These are phyloP conservation scores for Pinus albicaulis DNA, from an alignment of 75 land plant genomes.

Conservation along the genomic window DNA sequence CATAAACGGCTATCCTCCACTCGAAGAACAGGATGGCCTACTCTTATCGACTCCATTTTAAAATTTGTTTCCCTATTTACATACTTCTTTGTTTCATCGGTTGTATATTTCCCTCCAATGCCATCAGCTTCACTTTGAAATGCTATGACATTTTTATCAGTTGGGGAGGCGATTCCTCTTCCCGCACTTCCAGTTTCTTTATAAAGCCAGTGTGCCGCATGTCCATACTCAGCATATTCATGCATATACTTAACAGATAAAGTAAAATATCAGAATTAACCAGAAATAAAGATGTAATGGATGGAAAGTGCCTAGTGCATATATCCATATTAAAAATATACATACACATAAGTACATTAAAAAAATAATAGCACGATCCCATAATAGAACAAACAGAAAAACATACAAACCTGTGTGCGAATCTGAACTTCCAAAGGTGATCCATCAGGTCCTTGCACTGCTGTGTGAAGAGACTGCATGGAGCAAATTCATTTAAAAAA, in stretches of 20 bases:
- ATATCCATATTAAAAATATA: neutral
- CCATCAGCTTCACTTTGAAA: slow-evolving; percentile 19
- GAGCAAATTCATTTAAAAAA: slow-evolving; percentile 1
- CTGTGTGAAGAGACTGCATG: slow-evolving; percentile 94
- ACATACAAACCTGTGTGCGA: slow-evolving; percentile 78
- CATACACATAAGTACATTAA: neutral
- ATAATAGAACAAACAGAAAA: neutral
- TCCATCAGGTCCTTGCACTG: slow-evolving; percentile 90
- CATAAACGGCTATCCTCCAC: slow-evolving; percentile 85
- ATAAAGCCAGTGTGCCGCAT: slow-evolving; percentile 98
- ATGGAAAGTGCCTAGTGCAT: neutral
- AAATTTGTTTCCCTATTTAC: slow-evolving; percentile 14
- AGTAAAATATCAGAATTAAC: slow-evolving; percentile 6
- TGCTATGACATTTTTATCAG: slow-evolving; percentile 16
- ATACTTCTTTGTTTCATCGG: slow-evolving; percentile 10
- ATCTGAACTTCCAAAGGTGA: slow-evolving; percentile 96
- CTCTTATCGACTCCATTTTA: slow-evolving; percentile 42
- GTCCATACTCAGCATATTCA: slow-evolving; percentile 93
- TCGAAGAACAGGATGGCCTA: slow-evolving; percentile 89
- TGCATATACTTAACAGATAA: slow-evolving; percentile 77
- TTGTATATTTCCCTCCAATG: slow-evolving; percentile 22
- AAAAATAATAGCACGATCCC: neutral
- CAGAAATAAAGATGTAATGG: neutral
- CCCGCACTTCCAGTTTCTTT: slow-evolving; percentile 66
- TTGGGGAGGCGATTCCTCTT: neutral